Base-by-base conservation (phyloP, 116 monocot genomes). In the Iris pallida region DNA sequence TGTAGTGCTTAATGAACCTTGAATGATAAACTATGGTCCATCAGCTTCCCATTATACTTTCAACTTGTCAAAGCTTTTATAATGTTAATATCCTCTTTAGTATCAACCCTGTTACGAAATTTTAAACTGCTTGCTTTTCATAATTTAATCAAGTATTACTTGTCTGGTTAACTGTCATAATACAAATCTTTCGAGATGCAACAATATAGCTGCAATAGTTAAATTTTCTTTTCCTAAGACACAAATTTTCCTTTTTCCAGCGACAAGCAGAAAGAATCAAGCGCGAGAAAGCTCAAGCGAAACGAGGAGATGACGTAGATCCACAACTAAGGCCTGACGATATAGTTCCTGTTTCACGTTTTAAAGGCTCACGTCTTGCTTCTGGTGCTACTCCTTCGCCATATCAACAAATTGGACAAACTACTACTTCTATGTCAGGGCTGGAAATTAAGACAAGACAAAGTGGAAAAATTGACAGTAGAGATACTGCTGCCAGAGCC, bases 181-280 rank as follows among this genome's bases (percentile, higher is more conserved):
- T 30, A 30, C 30, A 30, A 30, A 30, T 30, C 30, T 30, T 30
- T 30, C 30, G 30, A 30, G 30, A 30, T 30, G 30, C 30, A 30
- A 30, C 30, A 0, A 47, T 66, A 9, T 58, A 5, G 3, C 30
- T 45, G 17, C 43, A 20, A 41, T 44, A 18, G n/a, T 53, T n/a
- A n/a, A n/a, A n/a, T n/a, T n/a, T 57, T 57, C 8, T 3, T 60
- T 48, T 71, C 20, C 18, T 47, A 7, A 11, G 9, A 14, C 40
- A 2, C 30, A 0, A 45, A 12, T 16, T 53, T 12, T 63, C 19
- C 3, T n/a, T 30, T 65, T 72, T 64, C 18, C 79, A 97, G 97
- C 86, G 97, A 42, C 97, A 97, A 82, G 75, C 92, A 18, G 92
- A 97, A 57, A 92, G 97, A 79, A 85, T 83, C 55, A 92, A 83